Evolutionary conservation across 306 rosid species (phyloP).

Genomic region (Cicer chorassanicum): DNA sequence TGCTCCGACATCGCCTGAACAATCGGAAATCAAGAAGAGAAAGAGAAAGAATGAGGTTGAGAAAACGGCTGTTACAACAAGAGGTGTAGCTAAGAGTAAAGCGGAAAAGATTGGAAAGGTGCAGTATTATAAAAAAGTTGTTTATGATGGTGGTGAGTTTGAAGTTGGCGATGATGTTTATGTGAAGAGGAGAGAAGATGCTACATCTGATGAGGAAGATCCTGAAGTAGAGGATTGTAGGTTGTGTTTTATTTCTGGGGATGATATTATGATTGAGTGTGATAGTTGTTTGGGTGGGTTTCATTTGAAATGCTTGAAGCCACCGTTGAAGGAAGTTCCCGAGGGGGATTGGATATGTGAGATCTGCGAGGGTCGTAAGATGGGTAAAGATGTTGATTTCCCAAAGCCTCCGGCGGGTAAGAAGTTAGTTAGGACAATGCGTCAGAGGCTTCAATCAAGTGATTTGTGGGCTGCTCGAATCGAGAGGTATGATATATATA

Average conservation of each 20-base stretch:
- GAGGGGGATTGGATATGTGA: conserved; percentile 88
- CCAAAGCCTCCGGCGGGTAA: conserved; percentile 73
- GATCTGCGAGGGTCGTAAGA: conserved; percentile 71
- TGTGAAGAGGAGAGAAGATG: conserved; percentile 82
- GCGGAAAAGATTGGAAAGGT: conserved; percentile 15
- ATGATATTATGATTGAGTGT: conserved; percentile 80
- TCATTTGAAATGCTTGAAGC: conserved; percentile 85
- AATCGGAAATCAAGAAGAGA: conserved; percentile 58
- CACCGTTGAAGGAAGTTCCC: conserved; percentile 78
- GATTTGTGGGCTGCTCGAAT: conserved; percentile 87
- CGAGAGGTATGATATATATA: conserved; percentile 56
- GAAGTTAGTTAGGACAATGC: conserved; percentile 68
- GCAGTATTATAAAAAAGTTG: conserved; percentile 68
- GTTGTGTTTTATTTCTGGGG: conserved; percentile 67
- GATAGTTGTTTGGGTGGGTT: conserved; percentile 89
- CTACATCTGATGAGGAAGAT: conserved; percentile 67
- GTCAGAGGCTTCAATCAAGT: conserved; percentile 87
- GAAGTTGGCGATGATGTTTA: conserved; percentile 76
- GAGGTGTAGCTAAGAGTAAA: conserved; percentile 51
- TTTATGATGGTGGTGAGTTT: conserved; percentile 85
- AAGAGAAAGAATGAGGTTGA: conserved; percentile 48
- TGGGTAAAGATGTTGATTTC: conserved; percentile 59
- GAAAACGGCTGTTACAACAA: conserved; percentile 55
- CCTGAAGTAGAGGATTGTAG: conserved; percentile 78
- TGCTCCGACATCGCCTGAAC: conserved; percentile 63